Evolutionary conservation across 2,329 filamentous ascomycete species (phyloP).

Genomic region (Penicillium sp.): DNA sequence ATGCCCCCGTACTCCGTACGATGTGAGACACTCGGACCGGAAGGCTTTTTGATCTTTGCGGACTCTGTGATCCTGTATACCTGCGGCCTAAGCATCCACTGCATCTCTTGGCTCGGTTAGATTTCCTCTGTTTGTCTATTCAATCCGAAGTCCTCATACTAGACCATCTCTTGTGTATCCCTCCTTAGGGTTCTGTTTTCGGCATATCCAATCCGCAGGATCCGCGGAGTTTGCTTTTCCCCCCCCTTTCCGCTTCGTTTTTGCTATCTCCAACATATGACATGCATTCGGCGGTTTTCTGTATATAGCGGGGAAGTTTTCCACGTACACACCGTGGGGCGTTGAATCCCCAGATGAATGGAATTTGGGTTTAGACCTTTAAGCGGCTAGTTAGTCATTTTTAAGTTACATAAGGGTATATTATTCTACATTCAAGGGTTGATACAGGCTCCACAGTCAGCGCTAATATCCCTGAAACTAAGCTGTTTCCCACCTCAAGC

Average conservation of each 20-base stretch:
- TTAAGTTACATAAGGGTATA: constrained; percentile 2
- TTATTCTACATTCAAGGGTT: background rate
- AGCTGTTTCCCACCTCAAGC: background rate
- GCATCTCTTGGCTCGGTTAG: background rate
- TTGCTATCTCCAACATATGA: background rate
- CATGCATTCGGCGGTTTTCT: background rate
- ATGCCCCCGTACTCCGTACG: background rate
- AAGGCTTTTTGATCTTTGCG: background rate
- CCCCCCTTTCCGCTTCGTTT: background rate
- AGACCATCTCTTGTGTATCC: background rate
- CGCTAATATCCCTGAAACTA: constrained; percentile 3
- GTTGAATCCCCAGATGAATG: background rate
- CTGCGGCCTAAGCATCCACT: background rate
- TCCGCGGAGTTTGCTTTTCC: background rate
- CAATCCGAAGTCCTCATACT: background rate
- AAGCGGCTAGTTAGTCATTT: background rate
- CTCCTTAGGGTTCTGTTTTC: background rate
- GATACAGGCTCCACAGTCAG: constrained; percentile 11
- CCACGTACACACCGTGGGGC: background rate
- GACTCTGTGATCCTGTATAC: background rate
- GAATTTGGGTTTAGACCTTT: background rate
- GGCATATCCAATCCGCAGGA: background rate
- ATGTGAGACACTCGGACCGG: background rate
- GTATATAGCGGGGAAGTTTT: constrained; percentile 5
- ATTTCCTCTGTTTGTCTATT: background rate